Conservation (phyloP, 768 basidiomycete species). For the Hebeloma cylindrosporum region DNA sequence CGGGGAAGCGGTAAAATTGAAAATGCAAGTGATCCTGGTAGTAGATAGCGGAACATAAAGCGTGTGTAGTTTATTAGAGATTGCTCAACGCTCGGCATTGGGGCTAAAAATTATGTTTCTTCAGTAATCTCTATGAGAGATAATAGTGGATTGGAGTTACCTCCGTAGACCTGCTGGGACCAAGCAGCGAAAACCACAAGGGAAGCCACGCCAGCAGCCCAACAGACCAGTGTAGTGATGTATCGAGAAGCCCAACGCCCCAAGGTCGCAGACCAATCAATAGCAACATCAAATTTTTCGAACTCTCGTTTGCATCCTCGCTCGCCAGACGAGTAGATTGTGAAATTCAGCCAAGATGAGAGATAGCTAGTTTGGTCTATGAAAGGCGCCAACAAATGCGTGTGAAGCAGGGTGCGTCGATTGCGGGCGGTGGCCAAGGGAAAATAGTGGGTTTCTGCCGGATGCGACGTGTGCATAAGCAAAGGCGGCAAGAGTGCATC, state of each 20-base stretch:
- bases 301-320: slow-evolving; percentile 44
- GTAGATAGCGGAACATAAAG: slow-evolving; percentile 39
- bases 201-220: slow-evolving; percentile 71
- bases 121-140: background rate
- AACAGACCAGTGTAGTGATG: slow-evolving; percentile 66
- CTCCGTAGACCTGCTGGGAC: slow-evolving; percentile 33
- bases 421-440: slow-evolving; percentile 40
- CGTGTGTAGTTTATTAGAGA: slow-evolving; percentile 48
- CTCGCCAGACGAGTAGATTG: slow-evolving; percentile 56
- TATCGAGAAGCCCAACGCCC: slow-evolving; percentile 76
- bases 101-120: slow-evolving; percentile 26
- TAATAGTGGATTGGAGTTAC: slow-evolving; percentile 18
- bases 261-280: slow-evolving; percentile 73
- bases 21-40: slow-evolving; percentile 42
- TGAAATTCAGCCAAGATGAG: slow-evolving; percentile 48
- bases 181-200: slow-evolving; percentile 56
- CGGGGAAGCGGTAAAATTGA: slow-evolving; percentile 59
- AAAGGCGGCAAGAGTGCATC: slow-evolving; percentile 62
- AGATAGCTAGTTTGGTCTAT: slow-evolving; percentile 37
- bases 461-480: slow-evolving; percentile 59
- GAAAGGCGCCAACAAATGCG: slow-evolving; percentile 69
- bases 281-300: slow-evolving; percentile 44
- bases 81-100: slow-evolving; percentile 47
- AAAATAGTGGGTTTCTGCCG: slow-evolving; percentile 68
- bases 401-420: slow-evolving; percentile 57